Percentiles rank a stretch among this genome's conserved stretches.
These are phyloP conservation scores for Trichopus zeylanicus DNA, from an alignment of 116 monocot genomes.

Conservation along the genomic window DNA sequence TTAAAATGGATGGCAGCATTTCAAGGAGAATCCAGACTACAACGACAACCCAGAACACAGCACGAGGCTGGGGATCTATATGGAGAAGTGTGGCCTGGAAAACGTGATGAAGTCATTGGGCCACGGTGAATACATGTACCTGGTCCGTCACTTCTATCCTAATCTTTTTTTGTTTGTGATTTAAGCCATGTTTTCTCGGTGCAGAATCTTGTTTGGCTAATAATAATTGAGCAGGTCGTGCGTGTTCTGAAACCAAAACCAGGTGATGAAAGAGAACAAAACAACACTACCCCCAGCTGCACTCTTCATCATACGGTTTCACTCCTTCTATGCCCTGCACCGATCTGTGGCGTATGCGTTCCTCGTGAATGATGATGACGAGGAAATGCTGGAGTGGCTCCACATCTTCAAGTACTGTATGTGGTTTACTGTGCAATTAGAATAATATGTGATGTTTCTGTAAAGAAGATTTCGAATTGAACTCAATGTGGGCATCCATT, in stretches of 20 bases:
- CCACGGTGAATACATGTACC: conserved; percentile 55
- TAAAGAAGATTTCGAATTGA: neutral
- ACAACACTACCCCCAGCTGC: conserved; percentile 30
- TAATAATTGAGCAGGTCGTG: too few relatives aligned
- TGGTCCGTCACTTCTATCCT: too few relatives aligned
- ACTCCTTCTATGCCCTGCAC: conserved; percentile 50
- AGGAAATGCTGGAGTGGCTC: conserved; percentile 45
- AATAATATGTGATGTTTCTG: too few relatives aligned
- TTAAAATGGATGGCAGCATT: too few relatives aligned
- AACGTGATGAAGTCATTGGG: conserved; percentile 46
- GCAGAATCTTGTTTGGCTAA: too few relatives aligned
- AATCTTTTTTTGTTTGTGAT: too few relatives aligned
- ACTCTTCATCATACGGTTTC: conserved; percentile 37
- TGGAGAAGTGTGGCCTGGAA: conserved; percentile 37
- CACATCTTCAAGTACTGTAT: conserved; percentile 30
- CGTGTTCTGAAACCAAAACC: neutral
- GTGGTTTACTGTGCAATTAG: neutral
- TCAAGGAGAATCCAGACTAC: conserved; percentile 41
- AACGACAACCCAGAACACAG: conserved; percentile 10
- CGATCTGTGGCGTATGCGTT: conserved; percentile 31
- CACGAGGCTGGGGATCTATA: conserved; percentile 32
- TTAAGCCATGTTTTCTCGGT: too few relatives aligned
- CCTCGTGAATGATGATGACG: conserved; percentile 45
- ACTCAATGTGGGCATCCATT: neutral
- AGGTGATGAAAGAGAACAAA: conserved; percentile 44